Conservation (phyloP, 129 eudicot genomes). For the Scalesia atractyloides region DNA sequence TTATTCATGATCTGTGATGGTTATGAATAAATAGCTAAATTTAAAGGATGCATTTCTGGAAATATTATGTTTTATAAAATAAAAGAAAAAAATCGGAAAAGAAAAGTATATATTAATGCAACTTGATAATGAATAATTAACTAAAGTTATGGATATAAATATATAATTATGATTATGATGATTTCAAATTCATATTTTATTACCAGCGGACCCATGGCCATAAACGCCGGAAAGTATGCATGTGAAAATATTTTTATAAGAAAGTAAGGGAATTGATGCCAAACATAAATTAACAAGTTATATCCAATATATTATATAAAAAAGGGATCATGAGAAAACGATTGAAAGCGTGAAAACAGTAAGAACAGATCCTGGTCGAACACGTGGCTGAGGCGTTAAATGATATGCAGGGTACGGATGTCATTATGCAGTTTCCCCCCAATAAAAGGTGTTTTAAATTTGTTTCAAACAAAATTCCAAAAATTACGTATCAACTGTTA, state of each 20-base stretch:
- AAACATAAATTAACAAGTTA: background rate
- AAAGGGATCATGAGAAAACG: too few species aligned
- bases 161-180: background rate
- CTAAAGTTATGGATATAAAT: background rate
- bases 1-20: background rate
- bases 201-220: background rate
- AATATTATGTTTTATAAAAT: background rate
- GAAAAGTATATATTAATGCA: background rate
- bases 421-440: too few species aligned
- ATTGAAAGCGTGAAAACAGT: too few species aligned
- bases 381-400: too few species aligned
- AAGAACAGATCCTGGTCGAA: too few species aligned
- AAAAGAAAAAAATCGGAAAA: background rate
- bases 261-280: background rate
- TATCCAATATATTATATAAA: too few species aligned
- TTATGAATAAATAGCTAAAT: background rate
- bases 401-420: too few species aligned
- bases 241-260: slow-evolving; percentile 9
- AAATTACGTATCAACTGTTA: too few species aligned
- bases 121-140: background rate
- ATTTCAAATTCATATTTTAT: background rate
- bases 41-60: background rate
- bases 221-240: background rate
- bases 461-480: too few species aligned
- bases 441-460: too few species aligned